Conservation (phyloP, 2,329 filamentous ascomycete genomes). For the Lachnum nothofagi region DNA sequence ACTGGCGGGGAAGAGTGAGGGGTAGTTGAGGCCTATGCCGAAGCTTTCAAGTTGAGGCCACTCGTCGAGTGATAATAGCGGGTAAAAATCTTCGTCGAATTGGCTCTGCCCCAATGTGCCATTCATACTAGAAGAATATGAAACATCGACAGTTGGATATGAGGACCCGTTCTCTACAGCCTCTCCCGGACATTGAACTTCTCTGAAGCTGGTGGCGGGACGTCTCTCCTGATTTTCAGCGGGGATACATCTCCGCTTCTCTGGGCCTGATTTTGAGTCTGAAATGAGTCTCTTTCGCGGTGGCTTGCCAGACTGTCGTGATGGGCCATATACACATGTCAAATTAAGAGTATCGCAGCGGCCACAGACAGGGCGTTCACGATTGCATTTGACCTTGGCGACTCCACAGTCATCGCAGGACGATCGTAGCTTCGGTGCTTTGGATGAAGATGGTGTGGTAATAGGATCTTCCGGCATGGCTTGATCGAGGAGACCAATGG, state of each 20-base stretch:
- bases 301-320: conserved; percentile 25
- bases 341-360: conserved; percentile 25
- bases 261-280: background rate
- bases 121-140: conserved; percentile 7
- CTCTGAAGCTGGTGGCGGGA: background rate
- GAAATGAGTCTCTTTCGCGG: conserved; percentile 17
- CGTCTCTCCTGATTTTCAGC: conserved; percentile 4
- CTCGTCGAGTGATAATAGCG: conserved; percentile 5
- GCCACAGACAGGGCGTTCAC: conserved; percentile 26
- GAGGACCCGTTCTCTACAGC: conserved; percentile 3
- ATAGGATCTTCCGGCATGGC: too few relatives aligned
- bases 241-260: conserved; percentile 3
- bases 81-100: conserved; percentile 2
- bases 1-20: conserved; percentile 3
- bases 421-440: conserved; percentile 29
- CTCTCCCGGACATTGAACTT: conserved; percentile 4
- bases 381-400: conserved; percentile 33
- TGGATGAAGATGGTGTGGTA: too few relatives aligned
- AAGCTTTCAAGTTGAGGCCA: conserved; percentile 15
- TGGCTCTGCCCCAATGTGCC: conserved; percentile 4
- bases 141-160: conserved; percentile 2
- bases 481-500: too few relatives aligned
- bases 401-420: conserved; percentile 30
- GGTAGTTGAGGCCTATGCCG: conserved; percentile 4
- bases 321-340: conserved; percentile 26